phyloP scores from a whole-genome alignment of 1,284 basidiomycete genomes.

The Trichosporon faecale region DNA sequence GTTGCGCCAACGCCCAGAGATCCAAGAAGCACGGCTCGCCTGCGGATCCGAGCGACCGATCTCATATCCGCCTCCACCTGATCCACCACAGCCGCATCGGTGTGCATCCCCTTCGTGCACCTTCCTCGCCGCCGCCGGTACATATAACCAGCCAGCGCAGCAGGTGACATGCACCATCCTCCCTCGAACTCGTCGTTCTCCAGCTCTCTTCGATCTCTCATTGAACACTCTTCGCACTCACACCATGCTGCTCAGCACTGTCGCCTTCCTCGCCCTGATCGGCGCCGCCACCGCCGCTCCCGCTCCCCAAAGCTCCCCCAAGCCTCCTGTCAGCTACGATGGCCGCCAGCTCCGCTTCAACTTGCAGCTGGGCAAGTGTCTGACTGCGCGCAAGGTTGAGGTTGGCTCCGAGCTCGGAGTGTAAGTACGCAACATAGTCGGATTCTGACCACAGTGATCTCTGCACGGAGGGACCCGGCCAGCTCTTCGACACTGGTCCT shows the following conservation, averaged over 20 bases:
- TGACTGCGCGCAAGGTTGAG: not conserved
- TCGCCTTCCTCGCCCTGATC: not conserved
- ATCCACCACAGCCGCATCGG: not conserved
- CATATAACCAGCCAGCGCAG: not conserved
- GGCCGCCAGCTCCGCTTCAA: conserved; percentile 7
- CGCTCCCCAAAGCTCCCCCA: not conserved
- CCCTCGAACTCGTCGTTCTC: too few relatives aligned
- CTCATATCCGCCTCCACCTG: not conserved
- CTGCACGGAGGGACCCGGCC: not conserved
- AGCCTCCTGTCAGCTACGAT: conserved; percentile 6
- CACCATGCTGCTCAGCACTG: not conserved
- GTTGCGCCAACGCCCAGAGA: not conserved
- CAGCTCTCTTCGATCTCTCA: not conserved
- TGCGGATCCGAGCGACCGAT: conserved; percentile 1
- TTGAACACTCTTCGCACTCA: not conserved
- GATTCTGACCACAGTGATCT: not conserved
- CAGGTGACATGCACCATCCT: not conserved
- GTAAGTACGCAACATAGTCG: not conserved
- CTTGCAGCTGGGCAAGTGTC: conserved; percentile 2
- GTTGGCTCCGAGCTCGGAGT: conserved; percentile 3
- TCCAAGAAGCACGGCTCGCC: not conserved
- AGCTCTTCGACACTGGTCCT: conserved; percentile 15
- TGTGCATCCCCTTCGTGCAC: not conserved
- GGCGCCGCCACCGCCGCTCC: not conserved
- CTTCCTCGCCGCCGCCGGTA: not conserved